Evolutionary conservation across 2,329 filamentous ascomycete species (phyloP), one percentile per base, ranked within the genome.

Genomic region (Sporothrix globosa): DNA sequence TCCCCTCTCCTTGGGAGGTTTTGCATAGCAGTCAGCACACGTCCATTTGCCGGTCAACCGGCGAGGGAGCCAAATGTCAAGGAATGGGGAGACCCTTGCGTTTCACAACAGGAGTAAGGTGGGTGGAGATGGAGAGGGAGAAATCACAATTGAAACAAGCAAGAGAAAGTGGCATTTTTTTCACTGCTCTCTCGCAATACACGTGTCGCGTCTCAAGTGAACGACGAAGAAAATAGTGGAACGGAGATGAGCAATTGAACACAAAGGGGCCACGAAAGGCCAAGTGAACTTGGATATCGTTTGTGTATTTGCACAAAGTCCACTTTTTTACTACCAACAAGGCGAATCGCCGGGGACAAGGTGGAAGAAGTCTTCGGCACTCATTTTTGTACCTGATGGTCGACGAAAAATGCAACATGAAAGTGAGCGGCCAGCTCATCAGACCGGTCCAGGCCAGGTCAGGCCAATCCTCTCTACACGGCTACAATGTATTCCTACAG

Each of bases 61-160:
- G 67, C 53, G 60, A 68, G 67, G 67, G 67, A 68, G 67, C 21
- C 34, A 58, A 68, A 65, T 39, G 53, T 30, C 53, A 60, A 34
- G 66, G 53, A 68, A 68, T 48, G 52, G 50, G 67, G 67, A 39
- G 67, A 68, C 67, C 41, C 53, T 60, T 58, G 54, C 67, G 67
- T 69, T 69, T 69, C 67, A 69, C 34, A 48, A 67, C 53, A 54
- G 50, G 24, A 34, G 39, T 13, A 60, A 27, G 53, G 53, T 30
- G 44, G 53, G 54, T 44, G 67, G 44, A 61, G 27, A 30, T 61
- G 41, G 67, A 69, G 67, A 52, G 4, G 30, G 52, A 46, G 17
- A 53, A 50, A 53, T 34, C 63, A 52, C 58, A 50, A 66, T 66
- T 52, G 63, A 66, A 52, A 68, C 53, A 39, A 68, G 19, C 61